phyloP scores from a whole-genome alignment of 345 rosid genomes.

The Melaleuca alternifolia region DNA sequence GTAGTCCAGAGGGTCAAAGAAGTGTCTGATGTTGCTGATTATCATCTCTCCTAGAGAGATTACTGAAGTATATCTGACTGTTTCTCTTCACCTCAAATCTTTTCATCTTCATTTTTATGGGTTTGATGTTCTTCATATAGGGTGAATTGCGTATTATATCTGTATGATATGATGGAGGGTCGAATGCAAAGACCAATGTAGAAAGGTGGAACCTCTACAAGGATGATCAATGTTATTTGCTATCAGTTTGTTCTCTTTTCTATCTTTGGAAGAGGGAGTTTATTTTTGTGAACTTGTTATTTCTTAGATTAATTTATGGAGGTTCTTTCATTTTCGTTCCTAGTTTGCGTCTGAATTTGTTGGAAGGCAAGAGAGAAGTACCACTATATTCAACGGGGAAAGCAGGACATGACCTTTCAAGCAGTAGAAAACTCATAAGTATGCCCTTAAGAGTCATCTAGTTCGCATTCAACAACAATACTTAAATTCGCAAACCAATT shows the following conservation, averaged over 20 bases:
- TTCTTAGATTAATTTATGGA: no score
- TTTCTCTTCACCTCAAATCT: background rate
- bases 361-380: background rate
- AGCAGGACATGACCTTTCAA: background rate
- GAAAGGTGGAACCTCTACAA: background rate
- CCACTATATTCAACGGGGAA: background rate
- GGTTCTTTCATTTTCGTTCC: no score
- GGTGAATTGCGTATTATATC: background rate
- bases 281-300: no score
- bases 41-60: background rate
- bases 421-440: background rate
- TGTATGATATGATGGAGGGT: background rate
- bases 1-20: slow-evolving; percentile 11
- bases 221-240: background rate
- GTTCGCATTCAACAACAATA: background rate
- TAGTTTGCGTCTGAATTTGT: no score
- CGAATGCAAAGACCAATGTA: background rate
- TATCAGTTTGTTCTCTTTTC: background rate
- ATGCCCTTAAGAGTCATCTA: background rate
- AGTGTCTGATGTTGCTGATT: slow-evolving; percentile 29
- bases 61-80: background rate
- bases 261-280: no score
- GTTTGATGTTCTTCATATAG: background rate
- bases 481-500: background rate
- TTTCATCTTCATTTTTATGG: background rate